Conservation (phyloP, 2,329 filamentous ascomycete genomes). For the Madurella mycetomatis region DNA sequence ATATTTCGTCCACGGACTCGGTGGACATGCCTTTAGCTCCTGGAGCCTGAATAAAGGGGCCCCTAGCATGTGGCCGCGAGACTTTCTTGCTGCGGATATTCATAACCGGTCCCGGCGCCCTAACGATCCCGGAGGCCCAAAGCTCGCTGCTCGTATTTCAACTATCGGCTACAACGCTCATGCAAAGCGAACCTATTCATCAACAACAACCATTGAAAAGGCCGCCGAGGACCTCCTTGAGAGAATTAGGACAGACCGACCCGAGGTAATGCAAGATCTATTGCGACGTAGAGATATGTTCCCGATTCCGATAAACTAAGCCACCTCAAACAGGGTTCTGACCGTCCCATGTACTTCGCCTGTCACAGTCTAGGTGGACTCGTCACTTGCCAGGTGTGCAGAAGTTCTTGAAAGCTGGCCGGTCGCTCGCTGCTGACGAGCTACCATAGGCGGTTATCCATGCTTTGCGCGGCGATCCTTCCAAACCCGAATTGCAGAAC, state of each 20-base stretch:
- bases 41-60: slow-evolving; percentile 5
- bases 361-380: slow-evolving; percentile 15
- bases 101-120: slow-evolving; percentile 2
- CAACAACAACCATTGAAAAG: slow-evolving; percentile 12
- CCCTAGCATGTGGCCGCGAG: slow-evolving; percentile 13
- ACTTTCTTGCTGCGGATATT: slow-evolving; percentile 11
- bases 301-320: neutral
- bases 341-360: slow-evolving; percentile 15
- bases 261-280: slow-evolving; percentile 2
- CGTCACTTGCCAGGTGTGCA: slow-evolving; percentile 12
- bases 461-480: slow-evolving; percentile 3
- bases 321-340: neutral
- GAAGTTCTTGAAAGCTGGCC: neutral
- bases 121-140: slow-evolving; percentile 1
- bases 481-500: neutral
- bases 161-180: slow-evolving; percentile 13
- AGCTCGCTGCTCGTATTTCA: slow-evolving; percentile 11
- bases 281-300: neutral
- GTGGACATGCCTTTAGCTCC: slow-evolving; percentile 14
- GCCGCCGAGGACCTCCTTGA: slow-evolving; percentile 11
- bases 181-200: neutral
- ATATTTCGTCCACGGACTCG: slow-evolving; percentile 16
- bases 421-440: neutral
- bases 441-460: slow-evolving; percentile 7
- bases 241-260: slow-evolving; percentile 3